phyloP scores from a whole-genome alignment of 169 alveolate genomes.

The Plasmodium coatneyi region DNA sequence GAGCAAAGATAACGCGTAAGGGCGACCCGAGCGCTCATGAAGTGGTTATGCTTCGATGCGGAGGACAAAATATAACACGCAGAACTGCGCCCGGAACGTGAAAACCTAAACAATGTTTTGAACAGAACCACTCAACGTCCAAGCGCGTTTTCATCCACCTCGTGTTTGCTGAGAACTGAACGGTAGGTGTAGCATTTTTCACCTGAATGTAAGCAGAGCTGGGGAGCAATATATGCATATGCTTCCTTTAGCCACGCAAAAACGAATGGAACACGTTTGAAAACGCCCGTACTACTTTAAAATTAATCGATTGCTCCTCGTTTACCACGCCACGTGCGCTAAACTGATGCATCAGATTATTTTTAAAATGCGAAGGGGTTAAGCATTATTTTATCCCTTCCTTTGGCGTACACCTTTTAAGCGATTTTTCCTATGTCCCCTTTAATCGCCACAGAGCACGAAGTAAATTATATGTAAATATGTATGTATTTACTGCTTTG shows the following conservation, averaged over 20 bases:
- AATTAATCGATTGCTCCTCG: not conserved
- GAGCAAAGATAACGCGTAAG: constrained; percentile 75
- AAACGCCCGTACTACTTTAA: not conserved
- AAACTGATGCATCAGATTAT: not conserved
- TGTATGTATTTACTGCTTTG: constrained; percentile 6
- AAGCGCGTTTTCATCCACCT: not conserved
- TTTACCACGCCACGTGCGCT: not conserved
- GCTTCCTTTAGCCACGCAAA: not conserved
- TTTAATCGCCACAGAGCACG: not conserved
- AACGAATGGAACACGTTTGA: not conserved
- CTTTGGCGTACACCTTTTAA: not conserved
- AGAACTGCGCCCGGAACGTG: not conserved
- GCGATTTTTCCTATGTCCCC: not conserved
- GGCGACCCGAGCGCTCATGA: not conserved
- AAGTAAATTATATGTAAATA: constrained; percentile 31
- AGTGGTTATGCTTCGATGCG: not conserved
- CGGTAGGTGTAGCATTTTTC: not conserved
- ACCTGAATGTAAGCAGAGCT: not conserved
- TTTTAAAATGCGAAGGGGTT: not conserved
- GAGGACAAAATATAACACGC: not conserved
- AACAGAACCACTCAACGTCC: not conserved
- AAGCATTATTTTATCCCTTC: not conserved
- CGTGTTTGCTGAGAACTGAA: not conserved
- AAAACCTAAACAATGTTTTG: not conserved
- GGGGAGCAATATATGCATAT: not conserved